Conservation (phyloP, 164 flowering plant species). For the Vitis rupestris region DNA sequence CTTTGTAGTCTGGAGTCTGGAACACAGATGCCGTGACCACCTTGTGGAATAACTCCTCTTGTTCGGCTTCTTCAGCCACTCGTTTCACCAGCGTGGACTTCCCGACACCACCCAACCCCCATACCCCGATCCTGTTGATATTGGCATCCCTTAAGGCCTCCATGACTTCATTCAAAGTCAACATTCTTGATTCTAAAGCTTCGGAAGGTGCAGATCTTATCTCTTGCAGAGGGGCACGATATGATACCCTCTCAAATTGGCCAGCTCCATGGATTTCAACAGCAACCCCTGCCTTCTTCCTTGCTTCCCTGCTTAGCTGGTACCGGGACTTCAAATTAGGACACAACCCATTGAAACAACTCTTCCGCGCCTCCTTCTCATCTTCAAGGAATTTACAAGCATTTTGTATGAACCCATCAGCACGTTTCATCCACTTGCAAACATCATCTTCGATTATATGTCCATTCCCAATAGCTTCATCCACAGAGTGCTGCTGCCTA, state of each 20-base stretch:
- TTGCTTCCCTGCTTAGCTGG: background rate
- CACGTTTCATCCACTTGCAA: too few species aligned
- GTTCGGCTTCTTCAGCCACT: background rate
- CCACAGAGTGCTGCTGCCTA: too few species aligned
- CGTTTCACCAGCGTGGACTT: conserved; percentile 8
- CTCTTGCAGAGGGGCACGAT: background rate
- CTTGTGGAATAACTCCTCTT: too few species aligned
- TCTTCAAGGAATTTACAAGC: too few species aligned
- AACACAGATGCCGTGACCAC: too few species aligned
- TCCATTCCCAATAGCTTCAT: too few species aligned
- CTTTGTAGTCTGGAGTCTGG: too few species aligned
- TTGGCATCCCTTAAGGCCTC: background rate
- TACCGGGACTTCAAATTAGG: background rate
- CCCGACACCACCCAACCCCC: conserved; percentile 9
- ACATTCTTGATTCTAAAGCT: background rate
- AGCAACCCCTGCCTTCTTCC: background rate
- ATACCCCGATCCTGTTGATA: conserved; percentile 5
- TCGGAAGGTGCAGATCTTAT: background rate
- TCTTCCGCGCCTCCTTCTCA: background rate
- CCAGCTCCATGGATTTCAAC: background rate
- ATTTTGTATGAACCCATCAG: too few species aligned
- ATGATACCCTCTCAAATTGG: background rate
- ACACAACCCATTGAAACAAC: conserved; percentile 4
- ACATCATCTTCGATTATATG: too few species aligned
- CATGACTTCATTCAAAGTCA: background rate